Evolutionary conservation across 2,329 filamentous ascomycete genomes (phyloP).

Genomic region (Nannizzia gypsea): DNA sequence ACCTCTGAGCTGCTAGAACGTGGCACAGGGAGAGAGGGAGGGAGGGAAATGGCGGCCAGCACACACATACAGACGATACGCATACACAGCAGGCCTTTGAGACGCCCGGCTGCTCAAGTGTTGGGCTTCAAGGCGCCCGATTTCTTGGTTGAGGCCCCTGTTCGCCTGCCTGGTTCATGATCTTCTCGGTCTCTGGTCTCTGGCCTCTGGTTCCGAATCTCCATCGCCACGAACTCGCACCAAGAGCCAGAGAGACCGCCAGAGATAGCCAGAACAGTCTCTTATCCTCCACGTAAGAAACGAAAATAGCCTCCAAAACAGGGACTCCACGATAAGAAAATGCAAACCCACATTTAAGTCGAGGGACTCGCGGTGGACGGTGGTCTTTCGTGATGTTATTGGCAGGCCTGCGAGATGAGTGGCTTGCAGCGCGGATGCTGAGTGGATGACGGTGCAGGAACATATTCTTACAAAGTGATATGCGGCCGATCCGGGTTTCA

Average conservation of each 20-base stretch:
- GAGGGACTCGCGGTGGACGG: not conserved
- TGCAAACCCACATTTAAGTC: not conserved
- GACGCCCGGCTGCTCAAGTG: not conserved
- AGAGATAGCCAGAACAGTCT: not conserved
- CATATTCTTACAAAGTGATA: not conserved
- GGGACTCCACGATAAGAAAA: not conserved
- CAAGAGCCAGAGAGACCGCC: not conserved
- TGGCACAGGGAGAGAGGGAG: not conserved
- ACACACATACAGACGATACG: no score
- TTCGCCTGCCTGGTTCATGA: not conserved
- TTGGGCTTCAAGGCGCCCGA: not conserved
- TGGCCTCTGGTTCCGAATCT: not conserved
- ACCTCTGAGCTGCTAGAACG: not conserved
- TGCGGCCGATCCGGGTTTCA: not conserved
- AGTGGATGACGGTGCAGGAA: not conserved
- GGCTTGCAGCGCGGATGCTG: not conserved
- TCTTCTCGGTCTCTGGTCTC: not conserved
- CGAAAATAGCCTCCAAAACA: not conserved
- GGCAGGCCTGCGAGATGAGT: not conserved
- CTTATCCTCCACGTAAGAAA: not conserved
- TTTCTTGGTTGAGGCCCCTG: not conserved
- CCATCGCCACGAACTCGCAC: not conserved
- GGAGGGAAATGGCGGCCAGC: no score
- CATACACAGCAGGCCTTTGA: no score
- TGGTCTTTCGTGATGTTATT: not conserved